Conservation (phyloP, 345 rosid species). For the Syzygium jambos region DNA sequence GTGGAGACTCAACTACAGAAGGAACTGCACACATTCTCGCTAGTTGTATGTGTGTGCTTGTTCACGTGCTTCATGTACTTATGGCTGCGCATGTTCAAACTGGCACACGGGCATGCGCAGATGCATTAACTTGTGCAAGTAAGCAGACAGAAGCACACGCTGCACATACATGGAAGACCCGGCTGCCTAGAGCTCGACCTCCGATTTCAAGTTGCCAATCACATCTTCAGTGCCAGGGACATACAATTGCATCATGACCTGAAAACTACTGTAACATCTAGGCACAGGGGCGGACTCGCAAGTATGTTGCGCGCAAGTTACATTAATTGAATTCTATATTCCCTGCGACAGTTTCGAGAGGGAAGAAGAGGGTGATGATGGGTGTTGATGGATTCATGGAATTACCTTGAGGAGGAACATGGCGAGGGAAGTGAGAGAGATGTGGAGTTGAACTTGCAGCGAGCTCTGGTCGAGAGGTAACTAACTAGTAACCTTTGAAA, state of each 20-base stretch:
- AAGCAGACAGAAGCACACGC: not conserved
- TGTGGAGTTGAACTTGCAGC: not conserved
- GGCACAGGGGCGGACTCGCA: not conserved
- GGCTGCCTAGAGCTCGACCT: not conserved
- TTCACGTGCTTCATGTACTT: not conserved
- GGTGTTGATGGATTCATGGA: not conserved
- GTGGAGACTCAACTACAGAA: not conserved
- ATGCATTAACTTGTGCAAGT: not conserved
- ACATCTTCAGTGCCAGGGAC: not conserved
- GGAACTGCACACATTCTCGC: not conserved
- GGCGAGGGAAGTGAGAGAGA: slow-evolving; percentile 9
- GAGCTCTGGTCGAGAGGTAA: not conserved
- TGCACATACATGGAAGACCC: not conserved
- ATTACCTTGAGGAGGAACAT: slow-evolving; percentile 71
- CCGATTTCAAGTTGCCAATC: not conserved
- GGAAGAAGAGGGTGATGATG: not conserved
- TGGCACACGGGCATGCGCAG: not conserved
- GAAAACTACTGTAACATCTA: not conserved
- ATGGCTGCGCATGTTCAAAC: not conserved
- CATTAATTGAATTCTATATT: not conserved
- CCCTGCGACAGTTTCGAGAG: not conserved
- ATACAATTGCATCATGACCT: not conserved
- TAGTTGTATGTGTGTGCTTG: not conserved
- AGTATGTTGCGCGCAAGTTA: not conserved
- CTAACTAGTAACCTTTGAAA: too few species aligned